Evolutionary conservation across 2,329 filamentous ascomycete genomes (phyloP), one percentile per base, ranked within the genome.

Genomic region (Aspergillus sp.): DNA sequence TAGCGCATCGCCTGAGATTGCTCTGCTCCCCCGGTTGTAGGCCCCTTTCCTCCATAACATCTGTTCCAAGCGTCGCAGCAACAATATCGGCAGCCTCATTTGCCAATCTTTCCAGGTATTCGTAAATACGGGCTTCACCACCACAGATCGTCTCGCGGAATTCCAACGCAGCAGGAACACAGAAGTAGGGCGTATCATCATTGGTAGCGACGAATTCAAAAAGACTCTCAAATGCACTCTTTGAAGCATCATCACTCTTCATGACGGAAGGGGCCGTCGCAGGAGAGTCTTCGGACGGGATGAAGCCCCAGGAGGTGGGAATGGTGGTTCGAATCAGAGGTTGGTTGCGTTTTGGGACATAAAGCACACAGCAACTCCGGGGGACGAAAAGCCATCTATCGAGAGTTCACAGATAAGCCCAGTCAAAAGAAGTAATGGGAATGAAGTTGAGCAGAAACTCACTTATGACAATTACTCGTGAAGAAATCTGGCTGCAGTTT

Each of bases 401-500:
- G 27, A 15, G 4, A 1, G 5, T 19, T 6, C 52, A 68, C 49
- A 64, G 65, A 39, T 57, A 54, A 47, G 49, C 8, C 42, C 32
- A 23, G 5, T 23, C 23, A 23, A 23, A 23, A 23, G 23, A 23
- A 5, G 23, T 23, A 23, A 1, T 23, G 23, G 23, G 2, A 23
- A 23, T 23, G 5, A 23, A 23, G 2, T 23, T 23, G 44, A 30
- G 36, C 10, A 23, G 25, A 15, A 3, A 39, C 68, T 54, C 71
- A 78, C 75, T 96, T 96, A 80, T 96, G 91, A 67, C 87, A 91
- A 74, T 97, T 97, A 58, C 84, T 89, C 13, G 94, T 84, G 70
- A 96, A 91, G 78, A 96, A 97, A 75, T 97, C 93, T 0, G 92
- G 88, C 63, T 92, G 85, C 2, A 92, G 78, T 3, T 77, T 74